A percentile compares a stretch with the other conserved stretches of the same genome.
These are phyloP conservation scores for Ceratobasidium sp. DNA, from an alignment of 1,284 basidiomycete genomes.

Conservation along the genomic window DNA sequence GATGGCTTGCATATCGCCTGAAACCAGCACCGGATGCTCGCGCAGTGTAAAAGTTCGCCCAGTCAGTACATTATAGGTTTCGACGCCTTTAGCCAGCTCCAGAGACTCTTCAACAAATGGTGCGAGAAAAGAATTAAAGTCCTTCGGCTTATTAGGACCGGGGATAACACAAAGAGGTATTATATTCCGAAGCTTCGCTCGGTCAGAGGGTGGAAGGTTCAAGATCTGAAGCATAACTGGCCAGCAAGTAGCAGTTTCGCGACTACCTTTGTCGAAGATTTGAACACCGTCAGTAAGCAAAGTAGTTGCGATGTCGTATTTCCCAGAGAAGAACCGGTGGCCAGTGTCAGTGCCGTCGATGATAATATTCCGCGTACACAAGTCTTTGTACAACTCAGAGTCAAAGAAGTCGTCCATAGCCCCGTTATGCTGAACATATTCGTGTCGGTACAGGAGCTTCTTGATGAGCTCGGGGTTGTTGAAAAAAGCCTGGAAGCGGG, in stretches of 20 bases:
- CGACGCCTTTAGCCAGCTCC: conserved; percentile 58
- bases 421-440: conserved; percentile 44
- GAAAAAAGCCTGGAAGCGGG: conserved; percentile 41
- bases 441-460: conserved; percentile 52
- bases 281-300: conserved; percentile 59
- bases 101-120: conserved; percentile 60
- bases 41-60: neutral
- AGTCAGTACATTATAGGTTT: conserved; percentile 56
- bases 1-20: conserved; percentile 58
- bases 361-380: conserved; percentile 18
- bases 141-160: conserved; percentile 61
- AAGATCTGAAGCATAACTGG: conserved; percentile 62
- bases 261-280: conserved; percentile 57
- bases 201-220: conserved; percentile 60
- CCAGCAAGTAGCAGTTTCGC: conserved; percentile 56
- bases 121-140: conserved; percentile 62
- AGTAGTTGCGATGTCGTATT: conserved; percentile 55
- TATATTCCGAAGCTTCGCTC: conserved; percentile 56
- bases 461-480: conserved; percentile 47
- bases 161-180: conserved; percentile 62
- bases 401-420: conserved; percentile 52
- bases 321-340: conserved; percentile 54
- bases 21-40: conserved; percentile 59
- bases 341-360: conserved; percentile 36
- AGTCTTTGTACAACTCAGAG: conserved; percentile 27